These are phyloP conservation scores for Pythium aristosporum DNA, from an alignment of 352 stramenopile genomes.

Conservation along the genomic window DNA sequence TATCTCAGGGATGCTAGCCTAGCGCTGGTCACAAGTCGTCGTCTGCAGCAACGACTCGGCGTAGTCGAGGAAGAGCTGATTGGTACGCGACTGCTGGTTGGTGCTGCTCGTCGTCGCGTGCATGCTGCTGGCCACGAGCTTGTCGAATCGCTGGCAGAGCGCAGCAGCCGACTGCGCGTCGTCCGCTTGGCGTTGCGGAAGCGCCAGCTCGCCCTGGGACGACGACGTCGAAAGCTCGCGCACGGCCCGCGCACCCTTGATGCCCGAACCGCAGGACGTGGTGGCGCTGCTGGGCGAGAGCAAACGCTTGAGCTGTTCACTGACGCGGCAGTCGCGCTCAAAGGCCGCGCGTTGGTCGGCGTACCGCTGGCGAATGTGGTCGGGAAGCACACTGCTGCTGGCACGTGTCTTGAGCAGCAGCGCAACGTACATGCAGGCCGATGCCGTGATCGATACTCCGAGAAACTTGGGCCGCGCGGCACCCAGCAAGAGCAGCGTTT, in stretches of 20 bases:
- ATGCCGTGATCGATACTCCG: conserved; percentile 32
- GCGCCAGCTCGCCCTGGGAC: neutral
- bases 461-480: conserved; percentile 62
- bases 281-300: conserved; percentile 33
- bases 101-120: neutral
- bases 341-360: conserved; percentile 35
- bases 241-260: conserved; percentile 49
- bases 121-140: conserved; percentile 3
- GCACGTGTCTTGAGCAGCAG: conserved; percentile 49
- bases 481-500: conserved; percentile 54
- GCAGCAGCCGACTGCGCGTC: neutral
- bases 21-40: neutral
- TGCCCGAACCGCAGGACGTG: conserved; percentile 48
- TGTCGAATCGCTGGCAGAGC: conserved; percentile 13
- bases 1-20: neutral
- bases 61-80: conserved; percentile 17
- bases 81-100: conserved; percentile 7
- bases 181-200: neutral
- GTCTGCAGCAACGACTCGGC: conserved; percentile 8
- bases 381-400: conserved; percentile 24
- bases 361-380: conserved; percentile 28
- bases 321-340: conserved; percentile 52
- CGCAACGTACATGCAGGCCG: conserved; percentile 57
- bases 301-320: conserved; percentile 40
- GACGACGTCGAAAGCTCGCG: conserved; percentile 25